A percentile compares a stretch with the other conserved stretches of the same genome.
Conservation (phyloP, 257 asterid species). For the Solanum rostratum region DNA sequence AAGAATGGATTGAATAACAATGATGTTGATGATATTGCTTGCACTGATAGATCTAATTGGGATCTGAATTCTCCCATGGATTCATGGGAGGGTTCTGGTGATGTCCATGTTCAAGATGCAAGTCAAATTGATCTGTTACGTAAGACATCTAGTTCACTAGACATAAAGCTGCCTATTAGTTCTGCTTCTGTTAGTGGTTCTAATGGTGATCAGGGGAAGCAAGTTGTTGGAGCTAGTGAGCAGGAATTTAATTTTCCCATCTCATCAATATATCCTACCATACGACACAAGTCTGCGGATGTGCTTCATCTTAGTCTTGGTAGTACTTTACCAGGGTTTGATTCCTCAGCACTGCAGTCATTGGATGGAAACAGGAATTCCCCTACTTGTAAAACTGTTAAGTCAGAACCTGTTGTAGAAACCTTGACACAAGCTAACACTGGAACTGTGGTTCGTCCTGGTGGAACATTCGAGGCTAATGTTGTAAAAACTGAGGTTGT, state of each 20-base stretch:
- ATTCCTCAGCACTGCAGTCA: conserved; percentile 11
- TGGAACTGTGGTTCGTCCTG: conserved; percentile 23
- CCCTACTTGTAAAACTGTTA: conserved; percentile 21
- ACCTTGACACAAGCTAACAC: conserved; percentile 19
- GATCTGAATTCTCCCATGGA: conserved; percentile 82
- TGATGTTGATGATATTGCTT: conserved; percentile 1
- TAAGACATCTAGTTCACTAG: conserved; percentile 10
- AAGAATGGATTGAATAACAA: conserved; percentile 6
- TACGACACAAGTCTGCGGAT: conserved; percentile 25
- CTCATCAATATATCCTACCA: conserved; percentile 8
- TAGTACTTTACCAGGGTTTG: conserved; percentile 17
- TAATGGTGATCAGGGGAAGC: conserved; percentile 26
- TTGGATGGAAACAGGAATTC: conserved; percentile 13
- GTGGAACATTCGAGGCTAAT: conserved; percentile 18
- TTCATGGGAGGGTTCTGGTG: conserved; percentile 56
- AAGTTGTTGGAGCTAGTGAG: conserved; percentile 13
- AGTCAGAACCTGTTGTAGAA: conserved; percentile 55
- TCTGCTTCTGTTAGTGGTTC: conserved; percentile 7
- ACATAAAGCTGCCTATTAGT: conserved; percentile 6
- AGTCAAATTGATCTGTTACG: conserved; percentile 10
- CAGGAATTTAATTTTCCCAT: conserved; percentile 15
- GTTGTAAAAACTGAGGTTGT: conserved; percentile 36
- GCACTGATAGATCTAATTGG: conserved; percentile 59
- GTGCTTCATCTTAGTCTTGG: conserved; percentile 62
- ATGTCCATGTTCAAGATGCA: conserved; percentile 13